phyloP scores from a whole-genome alignment of 202 grass and related monocot genomes.

The Setaria viridis region DNA sequence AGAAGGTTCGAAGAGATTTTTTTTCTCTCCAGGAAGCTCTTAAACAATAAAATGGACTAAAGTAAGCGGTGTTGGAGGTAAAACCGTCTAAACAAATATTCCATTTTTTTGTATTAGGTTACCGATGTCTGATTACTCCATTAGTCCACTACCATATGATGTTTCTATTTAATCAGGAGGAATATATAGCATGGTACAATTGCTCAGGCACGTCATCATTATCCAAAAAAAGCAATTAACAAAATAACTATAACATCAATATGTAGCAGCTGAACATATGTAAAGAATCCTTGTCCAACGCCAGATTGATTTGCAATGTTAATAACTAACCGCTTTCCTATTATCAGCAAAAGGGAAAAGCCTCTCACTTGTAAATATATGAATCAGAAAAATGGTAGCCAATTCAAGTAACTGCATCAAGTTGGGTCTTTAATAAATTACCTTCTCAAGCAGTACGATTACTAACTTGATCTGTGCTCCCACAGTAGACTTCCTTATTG shows the following conservation, averaged over 20 bases:
- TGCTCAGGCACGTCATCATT: neutral
- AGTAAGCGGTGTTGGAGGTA: neutral
- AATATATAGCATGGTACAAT: neutral
- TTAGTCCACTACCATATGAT: neutral
- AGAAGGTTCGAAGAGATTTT: neutral
- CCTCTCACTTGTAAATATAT: neutral
- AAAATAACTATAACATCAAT: neutral
- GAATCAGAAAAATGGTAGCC: neutral
- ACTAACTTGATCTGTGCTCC: constrained; percentile 78
- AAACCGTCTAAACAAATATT: neutral
- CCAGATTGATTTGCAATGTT: neutral
- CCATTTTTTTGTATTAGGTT: neutral
- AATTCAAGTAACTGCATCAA: neutral
- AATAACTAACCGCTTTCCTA: neutral
- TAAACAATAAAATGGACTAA: neutral
- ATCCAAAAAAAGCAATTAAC: neutral
- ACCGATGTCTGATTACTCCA: neutral
- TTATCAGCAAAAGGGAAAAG: neutral
- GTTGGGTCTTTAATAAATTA: constrained; percentile 39
- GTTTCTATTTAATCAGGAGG: constrained; percentile 7
- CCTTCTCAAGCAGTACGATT: constrained; percentile 74
- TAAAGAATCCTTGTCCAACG: neutral
- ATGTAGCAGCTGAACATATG: neutral
- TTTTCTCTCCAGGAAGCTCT: neutral
- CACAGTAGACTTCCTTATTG: constrained; percentile 71